Evolutionary conservation across 2,329 filamentous ascomycete species (phyloP).

Genomic region (Lachnellula willkommii): DNA sequence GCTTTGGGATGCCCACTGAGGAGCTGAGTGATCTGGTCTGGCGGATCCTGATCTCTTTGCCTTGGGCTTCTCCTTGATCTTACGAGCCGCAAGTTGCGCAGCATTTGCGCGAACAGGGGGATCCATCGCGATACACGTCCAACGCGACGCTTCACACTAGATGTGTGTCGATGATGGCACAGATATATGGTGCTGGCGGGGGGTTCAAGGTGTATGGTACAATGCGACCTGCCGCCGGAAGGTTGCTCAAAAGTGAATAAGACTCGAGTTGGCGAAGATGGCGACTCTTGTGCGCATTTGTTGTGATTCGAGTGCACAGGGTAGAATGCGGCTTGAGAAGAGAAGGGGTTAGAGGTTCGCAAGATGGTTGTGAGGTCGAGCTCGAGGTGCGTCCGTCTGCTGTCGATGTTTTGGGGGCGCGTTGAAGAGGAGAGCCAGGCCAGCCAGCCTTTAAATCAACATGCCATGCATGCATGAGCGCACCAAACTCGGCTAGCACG

Average conservation of each 20-base stretch:
- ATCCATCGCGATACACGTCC: not conserved
- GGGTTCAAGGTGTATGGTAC: not conserved
- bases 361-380: not conserved
- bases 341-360: not conserved
- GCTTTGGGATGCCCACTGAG: slow-evolving; percentile 11
- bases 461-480: not conserved
- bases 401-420: slow-evolving; percentile 1
- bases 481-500: no score
- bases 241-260: not conserved
- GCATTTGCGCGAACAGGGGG: slow-evolving; percentile 27
- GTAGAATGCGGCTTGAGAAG: slow-evolving; percentile 1
- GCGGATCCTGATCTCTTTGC: slow-evolving; percentile 5
- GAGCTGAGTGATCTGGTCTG: not conserved
- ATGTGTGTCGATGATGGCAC: not conserved
- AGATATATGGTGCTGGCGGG: not conserved
- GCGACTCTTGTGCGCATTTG: slow-evolving; percentile 1
- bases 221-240: not conserved
- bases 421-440: slow-evolving; percentile 3
- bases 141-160: not conserved
- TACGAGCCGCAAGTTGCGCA: slow-evolving; percentile 30
- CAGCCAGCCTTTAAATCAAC: not conserved
- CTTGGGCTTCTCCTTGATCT: slow-evolving; percentile 25
- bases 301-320: not conserved
- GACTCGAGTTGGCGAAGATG: slow-evolving; percentile 5
- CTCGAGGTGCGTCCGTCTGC: not conserved